Percentiles rank a stretch among this genome's conserved stretches.
These are phyloP conservation scores for Phytophthora fragariae DNA, from an alignment of 352 stramenopile species.

Conservation along the genomic window DNA sequence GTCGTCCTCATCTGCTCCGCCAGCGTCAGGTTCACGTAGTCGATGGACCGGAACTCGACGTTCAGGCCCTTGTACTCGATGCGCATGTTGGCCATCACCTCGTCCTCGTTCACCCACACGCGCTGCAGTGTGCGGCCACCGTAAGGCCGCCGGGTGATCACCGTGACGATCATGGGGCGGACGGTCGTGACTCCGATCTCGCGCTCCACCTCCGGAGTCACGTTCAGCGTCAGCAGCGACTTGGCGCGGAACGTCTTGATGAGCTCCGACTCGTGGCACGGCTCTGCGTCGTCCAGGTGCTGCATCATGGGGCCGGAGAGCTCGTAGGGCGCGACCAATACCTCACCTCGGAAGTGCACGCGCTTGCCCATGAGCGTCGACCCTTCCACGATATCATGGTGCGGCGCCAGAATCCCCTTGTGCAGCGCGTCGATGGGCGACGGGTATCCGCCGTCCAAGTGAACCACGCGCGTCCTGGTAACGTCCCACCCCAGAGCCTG, in stretches of 20 bases:
- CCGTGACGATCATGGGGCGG: constrained; percentile 41
- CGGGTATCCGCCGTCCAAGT: constrained; percentile 44
- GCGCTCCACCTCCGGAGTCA: constrained; percentile 29
- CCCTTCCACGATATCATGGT: constrained; percentile 27
- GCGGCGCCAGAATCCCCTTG: constrained; percentile 34
- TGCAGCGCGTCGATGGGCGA: constrained; percentile 47
- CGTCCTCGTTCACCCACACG: constrained; percentile 66
- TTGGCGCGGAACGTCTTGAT: constrained; percentile 52
- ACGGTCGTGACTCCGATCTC: constrained; percentile 10
- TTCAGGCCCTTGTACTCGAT: constrained; percentile 38
- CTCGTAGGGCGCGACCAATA: constrained; percentile 58
- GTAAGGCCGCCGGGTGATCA: constrained; percentile 58
- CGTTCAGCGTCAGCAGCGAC: constrained; percentile 34
- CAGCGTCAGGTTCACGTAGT: constrained; percentile 66
- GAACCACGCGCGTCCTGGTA: constrained; percentile 36
- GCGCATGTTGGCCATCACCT: constrained; percentile 48
- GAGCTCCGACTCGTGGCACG: constrained; percentile 53
- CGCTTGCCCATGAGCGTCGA: constrained; percentile 22
- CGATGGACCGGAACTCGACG: constrained; percentile 53
- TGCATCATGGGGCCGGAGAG: constrained; percentile 62
- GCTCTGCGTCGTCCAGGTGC: constrained; percentile 64
- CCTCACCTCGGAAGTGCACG: constrained; percentile 44
- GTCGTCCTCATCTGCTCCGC: constrained; percentile 66
- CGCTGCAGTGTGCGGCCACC: constrained; percentile 50
- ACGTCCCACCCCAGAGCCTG: constrained; percentile 32